Base-by-base conservation (phyloP, 1,284 basidiomycete genomes). In the Schizophyllum commune region DNA sequence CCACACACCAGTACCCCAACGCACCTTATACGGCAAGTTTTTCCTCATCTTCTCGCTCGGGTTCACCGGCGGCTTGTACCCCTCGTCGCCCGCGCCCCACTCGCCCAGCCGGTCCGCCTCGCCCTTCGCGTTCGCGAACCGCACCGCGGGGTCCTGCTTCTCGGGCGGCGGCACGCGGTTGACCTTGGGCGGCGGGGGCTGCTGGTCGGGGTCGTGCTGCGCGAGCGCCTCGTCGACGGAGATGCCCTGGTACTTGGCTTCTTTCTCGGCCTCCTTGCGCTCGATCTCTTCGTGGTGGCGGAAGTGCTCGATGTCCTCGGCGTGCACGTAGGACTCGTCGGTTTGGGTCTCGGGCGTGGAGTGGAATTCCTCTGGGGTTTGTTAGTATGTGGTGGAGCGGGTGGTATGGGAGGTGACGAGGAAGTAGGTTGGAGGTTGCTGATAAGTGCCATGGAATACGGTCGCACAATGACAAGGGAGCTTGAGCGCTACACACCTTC, bases 321-420 rank as follows among this genome's bases (percentile, higher is more conserved):
- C 87, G 73, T 99, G 96, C 63, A 73, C 90, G 77, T 99, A 99
- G 0, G 94, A 83, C 68, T 95, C 94, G 71, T 98, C 96, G 0
- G 92, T 94, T 75, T 99, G 96, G 0, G 96, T 97, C 73, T 99
- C 96, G 0, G 95, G 95, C 21, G 95, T 98, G 27, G 83, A 91
- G 77, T 99, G 96, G 79, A 84, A 97, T 74, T 93, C 78, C 78
- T 97, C 91, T 88, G 70, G 56, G 39, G 15, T 20, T 11, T 13
- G 39, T 56, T 47, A 58, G 47, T 22, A 51, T 61, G 60, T 5
- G 13, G 19, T 55, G 53, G 27, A n/a, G 27, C 13, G 9, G 9
- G 20, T 13, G 13, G 15, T 20, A 11, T 9, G 53, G 5, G 4
- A 11, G 17, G 17, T 39, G 6, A 39, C 17, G 17, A 3, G 27